Evolutionary conservation across 2,329 filamentous ascomycete species (phyloP), one percentile per base, ranked within the genome.

Genomic region (Neonectria magnoliae): DNA sequence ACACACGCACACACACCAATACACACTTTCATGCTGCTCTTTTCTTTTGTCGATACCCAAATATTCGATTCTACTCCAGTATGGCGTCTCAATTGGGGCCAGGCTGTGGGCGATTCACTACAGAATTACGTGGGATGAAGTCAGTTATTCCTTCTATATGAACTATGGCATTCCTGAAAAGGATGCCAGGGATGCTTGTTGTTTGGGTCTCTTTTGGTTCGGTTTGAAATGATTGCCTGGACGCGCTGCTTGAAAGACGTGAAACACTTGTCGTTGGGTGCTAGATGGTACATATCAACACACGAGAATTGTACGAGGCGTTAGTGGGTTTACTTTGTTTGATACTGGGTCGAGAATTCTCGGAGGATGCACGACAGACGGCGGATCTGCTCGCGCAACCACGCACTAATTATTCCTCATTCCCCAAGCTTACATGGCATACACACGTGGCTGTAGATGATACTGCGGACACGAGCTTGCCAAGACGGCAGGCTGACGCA

Each of bases 11-110:
- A 31, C 25, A 31, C 25, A 25, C 25, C 25, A 22, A 51, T 57
- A 57, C 55, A 66, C 62, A 60, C 60, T 58, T 16, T 60, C 44
- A 69, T 53, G 57, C 67, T 57, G 54, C 47, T 55, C 50, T 50
- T 73, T 64, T 74, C 67, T 55, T 73, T 74, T 74, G 70, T 74
- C 69, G 68, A 74, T 73, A 73, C 71, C 71, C 71, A n/a, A n/a
- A n/a, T n/a, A n/a, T n/a, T 62, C 52, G 56, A 50, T 61, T 61
- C 51, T 58, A 53, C 41, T 25, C 16, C 64, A 50, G 64, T 48
- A 56, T 27, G 45, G 41, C 33, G 36, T 52, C 54, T n/a, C 36
- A 27, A 33, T 25, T 36, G 57, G 52, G 48, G 44, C 56, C 50
- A 52, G 38, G 22, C 45, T 64, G 56, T 47, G 33, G 55, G 51